Evolutionary conservation across 345 rosid species (phyloP).

Genomic region (Nasturtium officinale): DNA sequence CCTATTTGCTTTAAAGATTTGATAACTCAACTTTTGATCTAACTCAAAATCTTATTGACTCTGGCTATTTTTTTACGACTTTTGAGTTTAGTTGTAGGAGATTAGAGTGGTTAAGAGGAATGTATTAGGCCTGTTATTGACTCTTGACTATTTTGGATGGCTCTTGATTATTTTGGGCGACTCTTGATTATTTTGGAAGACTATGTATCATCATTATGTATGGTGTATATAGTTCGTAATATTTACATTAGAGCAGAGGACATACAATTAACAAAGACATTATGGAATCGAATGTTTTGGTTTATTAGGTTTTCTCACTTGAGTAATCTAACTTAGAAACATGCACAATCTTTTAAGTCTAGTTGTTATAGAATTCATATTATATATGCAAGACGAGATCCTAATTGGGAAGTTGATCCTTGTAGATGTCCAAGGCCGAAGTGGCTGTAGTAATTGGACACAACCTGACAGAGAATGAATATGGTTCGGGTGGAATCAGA

Average conservation of each 20-base stretch:
- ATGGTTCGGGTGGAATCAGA: slow-evolving; percentile 70
- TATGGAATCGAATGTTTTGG: background rate
- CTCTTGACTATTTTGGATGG: too few relatives aligned
- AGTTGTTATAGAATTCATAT: slow-evolving; percentile 20
- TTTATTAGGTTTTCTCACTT: background rate
- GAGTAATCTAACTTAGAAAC: background rate
- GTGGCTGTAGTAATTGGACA: slow-evolving; percentile 62
- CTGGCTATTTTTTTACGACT: background rate
- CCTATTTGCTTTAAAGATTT: background rate
- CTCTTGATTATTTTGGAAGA: too few relatives aligned
- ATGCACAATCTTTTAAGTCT: slow-evolving; percentile 11
- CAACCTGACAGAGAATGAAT: slow-evolving; percentile 69
- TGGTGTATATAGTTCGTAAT: background rate
- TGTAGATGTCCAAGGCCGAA: slow-evolving; percentile 57
- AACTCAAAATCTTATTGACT: background rate
- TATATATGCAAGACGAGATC: slow-evolving; percentile 22
- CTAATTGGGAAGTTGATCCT: slow-evolving; percentile 55
- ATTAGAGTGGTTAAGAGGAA: too few relatives aligned
- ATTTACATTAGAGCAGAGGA: background rate
- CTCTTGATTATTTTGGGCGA: too few relatives aligned
- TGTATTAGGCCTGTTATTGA: too few relatives aligned
- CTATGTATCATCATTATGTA: background rate
- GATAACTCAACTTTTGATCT: background rate
- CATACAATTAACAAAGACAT: background rate
- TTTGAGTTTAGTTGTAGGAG: background rate